Evolutionary conservation across 768 basidiomycete genomes (phyloP), one percentile per base, ranked within the genome.

Genomic region (Podaxis rugospora): DNA sequence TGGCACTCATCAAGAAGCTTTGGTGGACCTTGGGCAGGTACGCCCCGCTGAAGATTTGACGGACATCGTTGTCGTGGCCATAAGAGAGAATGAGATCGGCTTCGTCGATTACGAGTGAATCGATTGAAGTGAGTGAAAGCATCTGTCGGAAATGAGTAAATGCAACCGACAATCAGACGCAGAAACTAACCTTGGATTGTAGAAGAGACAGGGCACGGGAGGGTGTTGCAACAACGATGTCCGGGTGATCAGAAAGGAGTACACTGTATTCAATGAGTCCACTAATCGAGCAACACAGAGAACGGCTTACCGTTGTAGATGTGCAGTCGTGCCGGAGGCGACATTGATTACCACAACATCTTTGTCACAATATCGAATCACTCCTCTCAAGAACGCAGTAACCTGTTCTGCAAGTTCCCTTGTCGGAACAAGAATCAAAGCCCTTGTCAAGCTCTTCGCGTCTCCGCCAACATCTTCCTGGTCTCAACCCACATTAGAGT

Each of bases 51-150:
- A 90, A 87, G 21, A 83, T 80, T 61, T 87, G 83, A 27, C 87
- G 84, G 49, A 95, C 83, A 62, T 95, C 93, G 68, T 95, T 92
- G 63, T 95, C 90, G 65, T 98, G 93, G 2, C 97, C 97, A 70
- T 98, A 99, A 0, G 95, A 98, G 18, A 99, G 80, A 55, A 99
- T 91, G 39, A 98, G 84, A 70, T 98, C 97, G 23, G 97, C 97
- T 75, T 99, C 97, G 70, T 99, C 97, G 60, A 99, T 95, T 28
- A 96, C 90, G 16, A 99, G 84, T 4, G 91, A 90, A 50, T 93
- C 90, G 32, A 98, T 75, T 0, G 82, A 79, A 11, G 81, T 68
- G 0, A 95, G 74, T 2, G 79, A 81, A 6, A 98, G 76, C 0
- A 85, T 55, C 59, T 61, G 36, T 25, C 27, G 49, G 10, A 25